phyloP scores from a whole-genome alignment of 176 grass and related monocot species.

The Bolboschoenus planiculmis region DNA sequence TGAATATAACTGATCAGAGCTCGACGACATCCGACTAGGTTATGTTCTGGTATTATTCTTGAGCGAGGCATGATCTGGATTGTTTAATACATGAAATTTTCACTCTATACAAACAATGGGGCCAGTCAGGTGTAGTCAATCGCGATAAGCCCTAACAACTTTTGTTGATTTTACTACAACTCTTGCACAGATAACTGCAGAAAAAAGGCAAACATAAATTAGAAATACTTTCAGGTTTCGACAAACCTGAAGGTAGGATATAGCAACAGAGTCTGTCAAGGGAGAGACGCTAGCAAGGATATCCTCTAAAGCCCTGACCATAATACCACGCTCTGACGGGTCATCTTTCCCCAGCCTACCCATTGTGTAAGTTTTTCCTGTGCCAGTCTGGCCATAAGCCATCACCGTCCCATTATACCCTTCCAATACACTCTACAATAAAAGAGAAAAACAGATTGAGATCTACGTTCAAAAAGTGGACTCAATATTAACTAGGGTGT shows the following conservation, averaged over 20 bases:
- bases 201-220: not conserved
- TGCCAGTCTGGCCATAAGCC: conserved; percentile 99
- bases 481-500: not conserved
- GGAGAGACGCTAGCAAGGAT: conserved; percentile 55
- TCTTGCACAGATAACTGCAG: not conserved
- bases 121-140: not conserved
- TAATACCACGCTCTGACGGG: conserved; percentile 80
- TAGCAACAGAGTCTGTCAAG: conserved; percentile 43
- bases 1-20: not conserved
- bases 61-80: not conserved
- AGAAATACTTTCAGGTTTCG: not conserved
- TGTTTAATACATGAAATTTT: not conserved
- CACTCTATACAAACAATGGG: not conserved
- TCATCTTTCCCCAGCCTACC: conserved; percentile 76
- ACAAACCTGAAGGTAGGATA: conserved; percentile 88
- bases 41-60: not conserved
- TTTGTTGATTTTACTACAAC: not conserved
- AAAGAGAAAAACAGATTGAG: conserved; percentile 10
- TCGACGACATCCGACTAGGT: not conserved
- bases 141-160: not conserved
- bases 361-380: conserved; percentile 96
- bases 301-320: conserved; percentile 91
- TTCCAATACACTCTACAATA: conserved; percentile 92
- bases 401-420: conserved; percentile 99
- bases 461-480: conserved; percentile 6